These are phyloP conservation scores for Fusarium circinatum DNA, from an alignment of 2,329 filamentous ascomycete genomes.

Conservation along the genomic window DNA sequence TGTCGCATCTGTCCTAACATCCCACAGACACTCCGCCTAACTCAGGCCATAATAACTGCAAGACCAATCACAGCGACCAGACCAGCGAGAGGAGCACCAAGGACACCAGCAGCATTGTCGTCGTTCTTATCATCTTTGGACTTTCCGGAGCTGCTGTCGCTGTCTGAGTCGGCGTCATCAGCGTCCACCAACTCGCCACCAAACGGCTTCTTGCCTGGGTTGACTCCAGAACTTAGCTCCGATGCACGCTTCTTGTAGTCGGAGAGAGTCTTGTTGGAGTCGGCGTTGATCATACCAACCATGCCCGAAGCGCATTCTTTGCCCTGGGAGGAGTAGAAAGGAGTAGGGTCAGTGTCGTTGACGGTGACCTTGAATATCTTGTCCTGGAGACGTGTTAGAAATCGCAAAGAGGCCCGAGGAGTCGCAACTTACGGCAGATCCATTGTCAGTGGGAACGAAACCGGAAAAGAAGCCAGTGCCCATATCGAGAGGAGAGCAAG, in stretches of 20 bases:
- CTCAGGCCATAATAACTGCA: conserved; percentile 32
- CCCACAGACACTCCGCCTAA: not conserved
- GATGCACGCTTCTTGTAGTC: conserved; percentile 48
- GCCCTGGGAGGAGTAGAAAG: conserved; percentile 55
- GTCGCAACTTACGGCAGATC: conserved; percentile 42
- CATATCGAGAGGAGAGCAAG: conserved; percentile 48
- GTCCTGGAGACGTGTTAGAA: conserved; percentile 39
- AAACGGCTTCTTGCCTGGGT: conserved; percentile 40
- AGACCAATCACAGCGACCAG: conserved; percentile 31
- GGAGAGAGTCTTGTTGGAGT: conserved; percentile 43
- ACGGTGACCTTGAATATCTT: conserved; percentile 51
- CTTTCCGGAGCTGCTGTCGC: conserved; percentile 7
- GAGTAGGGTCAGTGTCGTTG: conserved; percentile 47
- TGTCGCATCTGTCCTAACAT: conserved; percentile 15
- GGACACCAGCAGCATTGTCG: conserved; percentile 26
- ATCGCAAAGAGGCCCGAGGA: not conserved
- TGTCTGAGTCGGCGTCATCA: conserved; percentile 25
- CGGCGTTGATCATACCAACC: conserved; percentile 54
- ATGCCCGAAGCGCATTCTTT: conserved; percentile 52
- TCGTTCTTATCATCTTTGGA: conserved; percentile 19
- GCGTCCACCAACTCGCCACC: conserved; percentile 46
- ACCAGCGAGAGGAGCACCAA: conserved; percentile 30
- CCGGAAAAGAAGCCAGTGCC: conserved; percentile 54
- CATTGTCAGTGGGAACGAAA: conserved; percentile 44
- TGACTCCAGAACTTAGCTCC: conserved; percentile 41